Evolutionary conservation across 208 protist genomes (phyloP).

Genomic region (Wallacemonas sp.): DNA sequence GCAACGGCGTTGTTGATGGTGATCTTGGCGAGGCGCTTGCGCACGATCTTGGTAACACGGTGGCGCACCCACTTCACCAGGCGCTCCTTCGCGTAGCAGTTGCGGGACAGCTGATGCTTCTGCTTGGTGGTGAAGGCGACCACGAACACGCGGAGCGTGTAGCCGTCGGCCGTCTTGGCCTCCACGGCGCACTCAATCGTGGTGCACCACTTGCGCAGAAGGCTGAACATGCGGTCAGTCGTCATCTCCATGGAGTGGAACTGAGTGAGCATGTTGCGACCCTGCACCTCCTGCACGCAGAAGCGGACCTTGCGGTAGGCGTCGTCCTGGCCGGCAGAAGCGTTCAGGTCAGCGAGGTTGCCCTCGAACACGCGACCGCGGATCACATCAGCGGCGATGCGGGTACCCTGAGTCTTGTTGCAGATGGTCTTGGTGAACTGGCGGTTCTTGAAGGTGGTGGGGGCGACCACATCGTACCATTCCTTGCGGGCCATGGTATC

Average conservation of each 20-base stretch:
- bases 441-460: conserved; percentile 94
- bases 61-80: conserved; percentile 94
- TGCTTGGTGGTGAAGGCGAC: conserved; percentile 98
- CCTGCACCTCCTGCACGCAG: conserved; percentile 96
- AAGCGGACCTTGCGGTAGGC: conserved; percentile 98
- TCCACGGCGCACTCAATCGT: conserved; percentile 96
- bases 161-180: conserved; percentile 98
- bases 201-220: conserved; percentile 99
- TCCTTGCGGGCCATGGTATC: conserved; percentile 97
- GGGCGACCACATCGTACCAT: conserved; percentile 99
- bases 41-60: conserved; percentile 97
- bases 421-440: conserved; percentile 97
- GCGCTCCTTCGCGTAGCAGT: conserved; percentile 97
- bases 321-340: conserved; percentile 66
- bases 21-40: conserved; percentile 71
- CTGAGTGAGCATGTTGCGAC: conserved; percentile 96
- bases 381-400: conserved; percentile 94
- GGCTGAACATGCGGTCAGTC: conserved; percentile 96
- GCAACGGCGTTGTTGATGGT: conserved; percentile 94
- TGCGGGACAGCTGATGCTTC: conserved; percentile 94
- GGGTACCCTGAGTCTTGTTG: conserved; percentile 96
- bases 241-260: conserved; percentile 99
- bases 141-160: conserved; percentile 96
- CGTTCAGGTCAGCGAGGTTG: conserved; percentile 97
- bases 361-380: conserved; percentile 98